Base-by-base conservation (phyloP, 805 yeast species). In the Tetrapisispora arboricola region DNA sequence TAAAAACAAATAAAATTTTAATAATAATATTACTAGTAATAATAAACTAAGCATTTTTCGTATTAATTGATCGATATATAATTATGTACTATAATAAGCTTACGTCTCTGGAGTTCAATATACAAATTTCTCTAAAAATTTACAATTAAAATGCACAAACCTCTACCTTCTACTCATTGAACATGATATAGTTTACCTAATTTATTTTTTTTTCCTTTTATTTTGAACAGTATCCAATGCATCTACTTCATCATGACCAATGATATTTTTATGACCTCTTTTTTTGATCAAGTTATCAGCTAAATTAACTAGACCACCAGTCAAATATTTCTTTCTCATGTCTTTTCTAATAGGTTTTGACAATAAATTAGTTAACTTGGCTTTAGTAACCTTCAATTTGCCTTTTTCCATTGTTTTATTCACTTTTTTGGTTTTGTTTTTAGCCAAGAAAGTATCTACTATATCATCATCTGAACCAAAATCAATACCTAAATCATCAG, bases 401-500 rank as follows among this genome's bases (percentile, higher is more conserved):
- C 67, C 70, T 48, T 73, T 73, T 17, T 69, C 65, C 38, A 82
- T 55, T 40, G 76, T 68, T 53, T 73, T 75, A 40, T 65, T 71
- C 45, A 68, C 68, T 49, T 70, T 74, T 50, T 73, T 72, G 42
- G 70, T 70, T 50, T 84, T 72, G 53, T 76, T 80, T 54, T 78
- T 77, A 47, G 74, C 75, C 39, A 83, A 61, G 32, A 74, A 68
- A 13, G 47, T 41, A 46, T 60, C 66, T 5, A 33, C 17, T 20
- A 39, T 33, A 12, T 76, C 87, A 33, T 82, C 64, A 42, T 80
- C 88, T 34, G 73, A 67, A 40, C 77, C 61, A 38, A 78, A 70
- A 27, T 84, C 96, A 30, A 88, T 63, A 8, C 95, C 98, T 42
- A 92, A 68, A 38, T 92, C 98, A 40, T 83, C 92, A 0, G 97